Conservation (phyloP, 1,284 basidiomycete genomes). For the Flammula alnicola region DNA sequence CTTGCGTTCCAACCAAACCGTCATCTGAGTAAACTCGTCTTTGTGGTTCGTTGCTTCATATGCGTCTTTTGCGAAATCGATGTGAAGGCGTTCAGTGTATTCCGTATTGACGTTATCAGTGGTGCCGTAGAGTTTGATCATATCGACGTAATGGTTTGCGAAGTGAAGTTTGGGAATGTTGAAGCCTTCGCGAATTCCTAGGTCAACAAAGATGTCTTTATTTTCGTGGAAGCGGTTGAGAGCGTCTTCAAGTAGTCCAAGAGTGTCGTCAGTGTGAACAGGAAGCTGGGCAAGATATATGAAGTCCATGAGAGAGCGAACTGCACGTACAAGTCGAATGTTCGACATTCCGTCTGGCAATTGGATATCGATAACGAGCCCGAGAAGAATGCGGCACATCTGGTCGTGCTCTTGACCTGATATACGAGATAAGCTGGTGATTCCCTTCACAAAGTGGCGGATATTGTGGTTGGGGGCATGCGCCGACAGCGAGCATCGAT, state of each 20-base stretch:
- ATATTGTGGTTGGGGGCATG: slow-evolving; percentile 43
- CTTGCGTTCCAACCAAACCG: slow-evolving; percentile 5
- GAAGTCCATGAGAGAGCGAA: slow-evolving; percentile 38
- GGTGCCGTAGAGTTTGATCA: slow-evolving; percentile 5
- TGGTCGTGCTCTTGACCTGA: slow-evolving; percentile 37
- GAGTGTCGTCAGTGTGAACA: slow-evolving; percentile 4
- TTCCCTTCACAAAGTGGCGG: slow-evolving; percentile 44
- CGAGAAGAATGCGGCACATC: slow-evolving; percentile 37
- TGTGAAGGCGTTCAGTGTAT: slow-evolving; percentile 7
- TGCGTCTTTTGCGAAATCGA: slow-evolving; percentile 10
- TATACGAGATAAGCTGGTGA: slow-evolving; percentile 34
- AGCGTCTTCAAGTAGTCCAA: neutral
- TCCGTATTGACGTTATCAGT: slow-evolving; percentile 16
- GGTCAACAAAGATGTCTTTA: slow-evolving; percentile 2
- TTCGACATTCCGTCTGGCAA: slow-evolving; percentile 14
- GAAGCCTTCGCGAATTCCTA: slow-evolving; percentile 4
- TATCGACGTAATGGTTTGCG: neutral
- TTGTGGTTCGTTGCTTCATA: slow-evolving; percentile 12
- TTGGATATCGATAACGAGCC: slow-evolving; percentile 22
- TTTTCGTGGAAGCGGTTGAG: slow-evolving; percentile 1
- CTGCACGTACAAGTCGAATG: slow-evolving; percentile 7
- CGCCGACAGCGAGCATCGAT: slow-evolving; percentile 38
- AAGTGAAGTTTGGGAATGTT: slow-evolving; percentile 39
- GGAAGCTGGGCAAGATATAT: slow-evolving; percentile 36
- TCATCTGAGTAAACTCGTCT: slow-evolving; percentile 17